Evolutionary conservation across 1,139 yeast species (phyloP).

Genomic region (Suhomyces atakaporum): DNA sequence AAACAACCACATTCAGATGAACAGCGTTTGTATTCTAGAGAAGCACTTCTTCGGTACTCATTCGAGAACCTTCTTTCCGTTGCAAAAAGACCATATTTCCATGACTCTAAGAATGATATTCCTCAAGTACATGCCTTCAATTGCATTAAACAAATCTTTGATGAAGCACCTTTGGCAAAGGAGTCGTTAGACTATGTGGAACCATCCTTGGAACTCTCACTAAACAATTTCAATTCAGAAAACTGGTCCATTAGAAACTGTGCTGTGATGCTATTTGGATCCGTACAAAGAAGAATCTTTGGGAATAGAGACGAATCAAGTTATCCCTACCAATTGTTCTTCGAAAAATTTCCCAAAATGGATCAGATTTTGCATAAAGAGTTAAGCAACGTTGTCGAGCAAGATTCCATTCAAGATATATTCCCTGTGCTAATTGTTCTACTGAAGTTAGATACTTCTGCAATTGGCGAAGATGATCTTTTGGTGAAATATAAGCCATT

Average conservation of each 20-base stretch:
- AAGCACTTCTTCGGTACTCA: constrained; percentile 26
- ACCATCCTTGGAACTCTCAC: constrained; percentile 58
- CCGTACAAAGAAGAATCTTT: constrained; percentile 76
- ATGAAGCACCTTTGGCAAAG: constrained; percentile 63
- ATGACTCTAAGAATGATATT: constrained; percentile 61
- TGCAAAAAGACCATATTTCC: constrained; percentile 51
- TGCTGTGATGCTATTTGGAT: constrained; percentile 88
- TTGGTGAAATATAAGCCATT: constrained; percentile 13
- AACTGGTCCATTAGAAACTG: constrained; percentile 91
- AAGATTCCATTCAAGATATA: constrained; percentile 35
- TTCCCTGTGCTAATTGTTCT: constrained; percentile 77
- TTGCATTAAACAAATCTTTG: constrained; percentile 72
- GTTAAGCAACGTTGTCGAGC: constrained; percentile 29
- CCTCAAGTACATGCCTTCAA: constrained; percentile 96
- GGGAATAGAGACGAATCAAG: constrained; percentile 50
- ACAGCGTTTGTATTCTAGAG: too few species aligned
- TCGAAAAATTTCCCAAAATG: constrained; percentile 59
- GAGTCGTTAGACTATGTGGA: constrained; percentile 56
- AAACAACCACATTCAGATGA: too few species aligned
- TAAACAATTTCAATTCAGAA: constrained; percentile 61
- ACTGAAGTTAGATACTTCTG: constrained; percentile 49
- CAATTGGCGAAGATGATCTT: constrained; percentile 4
- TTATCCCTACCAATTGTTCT: constrained; percentile 47
- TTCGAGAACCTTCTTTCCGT: constrained; percentile 53
- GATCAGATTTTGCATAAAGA: constrained; percentile 48